A percentile compares a stretch with the other conserved stretches of the same genome.
Evolutionary conservation across 2,329 filamentous ascomycete species (phyloP).

Genomic region (Dactylellina drechsleri): DNA sequence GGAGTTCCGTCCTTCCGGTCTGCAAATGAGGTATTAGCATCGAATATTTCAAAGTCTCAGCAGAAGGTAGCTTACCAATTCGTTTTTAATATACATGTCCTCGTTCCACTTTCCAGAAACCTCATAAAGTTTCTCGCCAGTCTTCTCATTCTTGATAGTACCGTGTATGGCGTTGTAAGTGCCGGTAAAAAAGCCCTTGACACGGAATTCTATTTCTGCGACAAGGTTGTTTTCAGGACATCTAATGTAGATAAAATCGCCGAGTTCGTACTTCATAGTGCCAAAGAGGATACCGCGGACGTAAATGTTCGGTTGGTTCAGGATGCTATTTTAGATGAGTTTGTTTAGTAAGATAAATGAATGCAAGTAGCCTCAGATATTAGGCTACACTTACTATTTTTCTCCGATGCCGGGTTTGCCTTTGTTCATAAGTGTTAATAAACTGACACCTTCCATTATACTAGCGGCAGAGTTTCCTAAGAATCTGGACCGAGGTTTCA

Average conservation of each 20-base stretch:
- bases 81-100: constrained; percentile 90
- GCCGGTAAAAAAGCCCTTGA: constrained; percentile 95
- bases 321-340: constrained; percentile 64
- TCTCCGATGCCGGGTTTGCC: constrained; percentile 76
- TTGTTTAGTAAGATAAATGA: not conserved
- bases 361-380: not conserved
- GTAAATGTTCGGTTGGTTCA: constrained; percentile 99
- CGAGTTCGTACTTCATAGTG: constrained; percentile 99
- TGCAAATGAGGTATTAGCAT: constrained; percentile 60
- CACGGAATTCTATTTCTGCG: constrained; percentile 97
- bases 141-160: constrained; percentile 85
- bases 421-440: constrained; percentile 82
- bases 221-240: constrained; percentile 87
- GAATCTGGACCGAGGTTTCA: constrained; percentile 95
- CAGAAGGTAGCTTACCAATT: constrained; percentile 70
- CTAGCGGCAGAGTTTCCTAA: constrained; percentile 96
- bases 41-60: not conserved
- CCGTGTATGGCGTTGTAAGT: constrained; percentile 97
- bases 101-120: constrained; percentile 92
- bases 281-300: constrained; percentile 95
- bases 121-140: constrained; percentile 88
- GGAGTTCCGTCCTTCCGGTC: constrained; percentile 87
- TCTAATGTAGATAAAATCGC: constrained; percentile 90
- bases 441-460: constrained; percentile 96
- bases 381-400: constrained; percentile 75